Conservation (phyloP, 148 eudicot genomes). For the Vaccinium darrowii region DNA sequence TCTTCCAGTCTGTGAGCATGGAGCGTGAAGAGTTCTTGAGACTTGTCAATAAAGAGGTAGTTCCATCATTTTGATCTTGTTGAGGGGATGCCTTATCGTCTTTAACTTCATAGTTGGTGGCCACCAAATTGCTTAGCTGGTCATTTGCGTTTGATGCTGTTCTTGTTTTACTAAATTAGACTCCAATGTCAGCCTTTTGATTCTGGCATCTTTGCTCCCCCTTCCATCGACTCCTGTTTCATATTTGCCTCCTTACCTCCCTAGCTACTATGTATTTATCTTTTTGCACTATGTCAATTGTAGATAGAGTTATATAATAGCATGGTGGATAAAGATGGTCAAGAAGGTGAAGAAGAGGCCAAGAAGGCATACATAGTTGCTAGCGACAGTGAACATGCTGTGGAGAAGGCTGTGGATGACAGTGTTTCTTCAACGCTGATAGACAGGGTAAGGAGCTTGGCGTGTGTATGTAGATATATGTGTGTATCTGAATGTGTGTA, state of each 20-base stretch:
- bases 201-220: background rate
- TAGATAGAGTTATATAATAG: slow-evolving; percentile 70
- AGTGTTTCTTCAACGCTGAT: slow-evolving; percentile 70
- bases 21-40: slow-evolving; percentile 92
- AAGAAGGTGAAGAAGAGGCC: slow-evolving; percentile 56
- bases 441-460: slow-evolving; percentile 47
- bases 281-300: background rate
- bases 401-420: slow-evolving; percentile 36
- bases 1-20: slow-evolving; percentile 77
- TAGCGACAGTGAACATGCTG: slow-evolving; percentile 47
- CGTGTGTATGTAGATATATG: background rate
- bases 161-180: background rate
- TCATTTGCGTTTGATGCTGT: background rate
- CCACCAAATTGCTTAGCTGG: slow-evolving; percentile 1
- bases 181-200: background rate
- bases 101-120: background rate
- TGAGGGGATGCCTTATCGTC: background rate
- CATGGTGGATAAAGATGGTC: slow-evolving; percentile 73
- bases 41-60: slow-evolving; percentile 90
- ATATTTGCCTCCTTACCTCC: background rate
- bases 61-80: background rate
- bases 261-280: background rate
- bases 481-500: background rate
- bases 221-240: background rate
- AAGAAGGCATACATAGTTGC: slow-evolving; percentile 77